These are phyloP conservation scores for Pterulicium gracile DNA, from an alignment of 1,284 basidiomycete genomes.

Conservation along the genomic window DNA sequence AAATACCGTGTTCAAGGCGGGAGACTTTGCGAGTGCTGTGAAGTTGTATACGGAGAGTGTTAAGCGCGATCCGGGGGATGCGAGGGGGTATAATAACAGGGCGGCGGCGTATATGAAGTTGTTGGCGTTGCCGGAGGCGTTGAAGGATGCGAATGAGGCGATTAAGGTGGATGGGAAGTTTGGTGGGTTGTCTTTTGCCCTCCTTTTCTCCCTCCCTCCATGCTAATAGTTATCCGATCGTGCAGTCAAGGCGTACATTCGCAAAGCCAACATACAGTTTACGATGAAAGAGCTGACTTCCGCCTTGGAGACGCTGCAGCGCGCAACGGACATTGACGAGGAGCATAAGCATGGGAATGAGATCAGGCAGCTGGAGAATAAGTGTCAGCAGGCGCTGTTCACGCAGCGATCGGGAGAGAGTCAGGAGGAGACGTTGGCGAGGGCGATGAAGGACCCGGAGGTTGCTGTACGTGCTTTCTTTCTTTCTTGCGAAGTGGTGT, in stretches of 20 bases:
- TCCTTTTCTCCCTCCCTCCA: neutral
- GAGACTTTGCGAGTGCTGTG: slow-evolving; percentile 87
- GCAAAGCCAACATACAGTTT: slow-evolving; percentile 82
- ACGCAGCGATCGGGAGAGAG: slow-evolving; percentile 79
- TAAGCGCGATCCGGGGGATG: slow-evolving; percentile 87
- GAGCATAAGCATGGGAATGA: slow-evolving; percentile 74
- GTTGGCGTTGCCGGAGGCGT: slow-evolving; percentile 85
- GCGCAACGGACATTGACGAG: slow-evolving; percentile 64
- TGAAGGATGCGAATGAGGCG: slow-evolving; percentile 92
- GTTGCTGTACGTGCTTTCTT: slow-evolving; percentile 55
- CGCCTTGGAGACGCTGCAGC: slow-evolving; percentile 74
- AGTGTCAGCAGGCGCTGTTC: slow-evolving; percentile 76
- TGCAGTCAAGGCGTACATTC: slow-evolving; percentile 89
- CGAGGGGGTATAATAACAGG: slow-evolving; percentile 94
- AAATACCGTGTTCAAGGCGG: slow-evolving; percentile 85
- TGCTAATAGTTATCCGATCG: neutral
- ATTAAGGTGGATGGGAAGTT: slow-evolving; percentile 88
- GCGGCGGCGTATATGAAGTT: slow-evolving; percentile 97
- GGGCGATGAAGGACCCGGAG: slow-evolving; percentile 97
- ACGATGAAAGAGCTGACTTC: slow-evolving; percentile 90
- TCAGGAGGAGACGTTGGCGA: slow-evolving; percentile 86
- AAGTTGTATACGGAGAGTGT: slow-evolving; percentile 93
- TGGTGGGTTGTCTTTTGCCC: slow-evolving; percentile 31
- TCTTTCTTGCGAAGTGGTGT: slow-evolving; percentile 2
- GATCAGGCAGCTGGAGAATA: slow-evolving; percentile 70